Percentiles rank a stretch among this genome's conserved stretches.
Evolutionary conservation across 2,329 filamentous ascomycete genomes (phyloP).

Genomic region (Aspergillus chevalieri): DNA sequence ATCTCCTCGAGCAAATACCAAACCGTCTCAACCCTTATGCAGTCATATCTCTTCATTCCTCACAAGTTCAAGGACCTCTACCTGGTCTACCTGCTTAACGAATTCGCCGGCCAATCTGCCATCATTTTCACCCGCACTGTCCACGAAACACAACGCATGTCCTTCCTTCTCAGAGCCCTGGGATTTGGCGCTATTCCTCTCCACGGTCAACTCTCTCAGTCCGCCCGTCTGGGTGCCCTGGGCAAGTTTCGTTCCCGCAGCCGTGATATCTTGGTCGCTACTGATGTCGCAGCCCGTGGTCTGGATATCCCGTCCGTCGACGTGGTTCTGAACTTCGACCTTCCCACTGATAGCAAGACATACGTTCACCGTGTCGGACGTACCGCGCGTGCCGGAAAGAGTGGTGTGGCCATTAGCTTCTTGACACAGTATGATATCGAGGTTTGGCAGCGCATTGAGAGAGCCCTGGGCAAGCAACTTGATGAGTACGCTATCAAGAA

Average conservation of each 20-base stretch:
- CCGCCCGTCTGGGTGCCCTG: conserved; percentile 75
- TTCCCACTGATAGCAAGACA: conserved; percentile 79
- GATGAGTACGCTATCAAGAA: conserved; percentile 63
- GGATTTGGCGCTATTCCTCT: conserved; percentile 88
- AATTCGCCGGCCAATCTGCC: conserved; percentile 75
- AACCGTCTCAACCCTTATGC: conserved; percentile 81
- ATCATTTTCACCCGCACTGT: conserved; percentile 93
- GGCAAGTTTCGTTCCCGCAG: conserved; percentile 79
- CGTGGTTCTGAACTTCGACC: conserved; percentile 76
- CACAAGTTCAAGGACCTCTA: conserved; percentile 85
- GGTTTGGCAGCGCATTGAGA: conserved; percentile 74
- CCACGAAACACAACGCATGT: conserved; percentile 78
- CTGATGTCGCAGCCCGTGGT: conserved; percentile 88
- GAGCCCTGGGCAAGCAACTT: conserved; percentile 71
- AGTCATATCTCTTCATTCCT: conserved; percentile 81
- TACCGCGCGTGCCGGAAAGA: conserved; percentile 80
- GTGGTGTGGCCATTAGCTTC: conserved; percentile 71
- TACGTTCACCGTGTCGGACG: conserved; percentile 87
- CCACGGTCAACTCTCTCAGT: conserved; percentile 86
- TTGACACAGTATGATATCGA: conserved; percentile 87
- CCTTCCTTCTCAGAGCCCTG: conserved; percentile 74
- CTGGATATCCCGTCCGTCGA: conserved; percentile 91
- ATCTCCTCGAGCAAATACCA: conserved; percentile 81
- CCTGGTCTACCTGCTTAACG: conserved; percentile 77
- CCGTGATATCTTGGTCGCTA: conserved; percentile 81